A percentile compares a stretch with the other conserved stretches of the same genome.
Evolutionary conservation across 352 stramenopile genomes (phyloP).

Genomic region (Globisporangium canariense): DNA sequence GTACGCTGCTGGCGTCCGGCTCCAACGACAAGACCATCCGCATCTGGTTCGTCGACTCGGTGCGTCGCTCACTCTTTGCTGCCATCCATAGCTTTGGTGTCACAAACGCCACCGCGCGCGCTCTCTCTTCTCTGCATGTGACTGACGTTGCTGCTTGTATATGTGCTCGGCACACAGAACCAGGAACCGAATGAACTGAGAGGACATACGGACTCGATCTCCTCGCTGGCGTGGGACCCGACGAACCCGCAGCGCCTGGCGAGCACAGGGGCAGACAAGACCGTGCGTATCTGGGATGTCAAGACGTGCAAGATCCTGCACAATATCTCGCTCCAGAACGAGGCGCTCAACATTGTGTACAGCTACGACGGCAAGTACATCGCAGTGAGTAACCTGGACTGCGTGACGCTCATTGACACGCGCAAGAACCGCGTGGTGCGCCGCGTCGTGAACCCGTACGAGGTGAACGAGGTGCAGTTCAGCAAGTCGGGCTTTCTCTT

Average conservation of each 20-base stretch:
- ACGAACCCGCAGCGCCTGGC: constrained; percentile 55
- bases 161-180: constrained; percentile 23
- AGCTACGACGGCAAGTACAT: constrained; percentile 82
- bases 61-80: constrained; percentile 21
- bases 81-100: not conserved
- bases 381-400: constrained; percentile 68
- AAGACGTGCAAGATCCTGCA: constrained; percentile 77
- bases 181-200: constrained; percentile 57
- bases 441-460: constrained; percentile 77
- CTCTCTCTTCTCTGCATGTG: not conserved
- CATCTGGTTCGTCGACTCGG: constrained; percentile 62
- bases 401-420: constrained; percentile 79
- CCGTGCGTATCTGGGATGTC: constrained; percentile 79
- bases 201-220: constrained; percentile 70
- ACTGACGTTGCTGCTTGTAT: not conserved
- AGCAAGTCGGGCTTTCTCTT: constrained; percentile 76
- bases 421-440: constrained; percentile 77
- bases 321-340: constrained; percentile 70
- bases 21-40: constrained; percentile 79
- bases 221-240: constrained; percentile 75
- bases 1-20: constrained; percentile 70
- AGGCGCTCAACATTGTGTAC: constrained; percentile 78
- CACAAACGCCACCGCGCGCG: not conserved
- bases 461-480: constrained; percentile 84
- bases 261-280: constrained; percentile 77